Conservation (phyloP, 2,329 filamentous ascomycete species). For the Trichoderma sp. region DNA sequence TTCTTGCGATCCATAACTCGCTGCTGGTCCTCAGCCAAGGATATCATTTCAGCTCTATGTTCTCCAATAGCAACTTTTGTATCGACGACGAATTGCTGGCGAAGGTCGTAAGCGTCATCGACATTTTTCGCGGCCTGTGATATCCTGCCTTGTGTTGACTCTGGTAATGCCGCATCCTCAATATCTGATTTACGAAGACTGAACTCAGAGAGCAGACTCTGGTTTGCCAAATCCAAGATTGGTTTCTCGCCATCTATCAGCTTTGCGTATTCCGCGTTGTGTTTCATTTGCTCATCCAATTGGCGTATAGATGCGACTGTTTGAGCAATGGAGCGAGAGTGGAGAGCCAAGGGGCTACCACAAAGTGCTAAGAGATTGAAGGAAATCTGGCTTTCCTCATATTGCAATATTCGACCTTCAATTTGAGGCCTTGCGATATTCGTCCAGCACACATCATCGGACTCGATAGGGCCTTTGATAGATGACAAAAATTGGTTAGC, state of each 20-base stretch:
- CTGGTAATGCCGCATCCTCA: slow-evolving; percentile 28
- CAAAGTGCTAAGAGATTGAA: slow-evolving; percentile 79
- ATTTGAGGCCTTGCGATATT: slow-evolving; percentile 65
- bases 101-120: slow-evolving; percentile 39
- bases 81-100: slow-evolving; percentile 44
- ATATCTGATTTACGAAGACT: slow-evolving; percentile 35
- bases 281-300: slow-evolving; percentile 40
- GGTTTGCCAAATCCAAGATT: slow-evolving; percentile 31
- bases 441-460: slow-evolving; percentile 60
- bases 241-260: slow-evolving; percentile 31
- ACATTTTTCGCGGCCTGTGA: slow-evolving; percentile 21
- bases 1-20: slow-evolving; percentile 58
- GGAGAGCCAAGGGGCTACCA: slow-evolving; percentile 59
- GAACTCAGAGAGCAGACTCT: slow-evolving; percentile 36
- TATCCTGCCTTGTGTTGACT: slow-evolving; percentile 27
- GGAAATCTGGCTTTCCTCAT: slow-evolving; percentile 65
- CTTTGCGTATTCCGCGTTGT: slow-evolving; percentile 29
- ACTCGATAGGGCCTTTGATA: slow-evolving; percentile 29
- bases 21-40: slow-evolving; percentile 51
- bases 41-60: slow-evolving; percentile 52
- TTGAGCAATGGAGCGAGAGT: slow-evolving; percentile 50
- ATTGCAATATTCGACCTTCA: slow-evolving; percentile 65
- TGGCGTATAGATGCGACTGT: slow-evolving; percentile 44
- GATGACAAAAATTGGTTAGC: background rate
- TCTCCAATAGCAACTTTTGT: slow-evolving; percentile 46